Evolutionary conservation across 192 early-diverging fungal species (phyloP).

Genomic region (Coemansia umbellata): DNA sequence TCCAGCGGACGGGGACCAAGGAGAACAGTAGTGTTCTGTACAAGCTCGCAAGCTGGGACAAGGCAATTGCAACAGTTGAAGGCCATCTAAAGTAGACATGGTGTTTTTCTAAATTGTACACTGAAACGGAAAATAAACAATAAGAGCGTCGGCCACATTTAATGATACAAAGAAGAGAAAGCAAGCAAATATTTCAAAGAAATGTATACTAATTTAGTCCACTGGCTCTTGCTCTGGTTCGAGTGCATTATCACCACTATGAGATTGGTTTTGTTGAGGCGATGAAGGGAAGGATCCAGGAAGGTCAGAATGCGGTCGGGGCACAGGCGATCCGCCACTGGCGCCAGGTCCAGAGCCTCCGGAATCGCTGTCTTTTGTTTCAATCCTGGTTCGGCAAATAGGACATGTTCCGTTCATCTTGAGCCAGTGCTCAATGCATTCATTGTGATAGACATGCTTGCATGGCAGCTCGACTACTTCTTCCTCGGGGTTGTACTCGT

Average conservation of each 20-base stretch:
- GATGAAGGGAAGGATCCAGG: constrained; percentile 48
- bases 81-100: neutral
- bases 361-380: constrained; percentile 2
- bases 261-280: constrained; percentile 3
- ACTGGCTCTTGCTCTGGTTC: constrained; percentile 25
- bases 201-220: constrained; percentile 9
- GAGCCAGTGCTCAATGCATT: constrained; percentile 90
- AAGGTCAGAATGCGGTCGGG: constrained; percentile 29
- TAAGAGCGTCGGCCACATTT: no score
- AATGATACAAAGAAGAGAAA: neutral
- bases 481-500: constrained; percentile 72
- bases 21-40: neutral
- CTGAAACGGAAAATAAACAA: no score
- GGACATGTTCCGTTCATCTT: constrained; percentile 93
- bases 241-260: neutral
- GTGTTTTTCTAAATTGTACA: neutral
- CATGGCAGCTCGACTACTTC: constrained; percentile 71
- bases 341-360: neutral
- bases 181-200: neutral
- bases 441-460: constrained; percentile 83
- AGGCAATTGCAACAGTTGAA: neutral
- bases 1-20: neutral
- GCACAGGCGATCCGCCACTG: neutral
- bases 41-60: constrained; percentile 8
- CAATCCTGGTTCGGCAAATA: constrained; percentile 64